A percentile compares a stretch with the other conserved stretches of the same genome.
Evolutionary conservation across 768 basidiomycete genomes (phyloP).

Genomic region (Hypsizygus marmoreus): DNA sequence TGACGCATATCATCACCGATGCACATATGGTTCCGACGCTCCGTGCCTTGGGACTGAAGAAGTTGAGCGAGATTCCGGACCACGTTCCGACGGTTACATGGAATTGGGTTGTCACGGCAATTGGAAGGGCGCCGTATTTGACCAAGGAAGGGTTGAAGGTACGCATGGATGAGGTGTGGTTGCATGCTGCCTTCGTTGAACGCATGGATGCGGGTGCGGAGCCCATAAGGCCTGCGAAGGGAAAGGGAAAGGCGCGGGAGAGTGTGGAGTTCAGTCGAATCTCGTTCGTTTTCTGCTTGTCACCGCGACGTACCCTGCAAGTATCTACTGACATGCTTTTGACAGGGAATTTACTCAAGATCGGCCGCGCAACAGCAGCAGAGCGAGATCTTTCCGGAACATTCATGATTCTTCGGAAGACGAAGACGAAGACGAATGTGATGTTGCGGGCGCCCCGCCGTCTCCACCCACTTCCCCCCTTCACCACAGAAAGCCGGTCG

Average conservation of each 20-base stretch:
- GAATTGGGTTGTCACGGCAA: slow-evolving; percentile 56
- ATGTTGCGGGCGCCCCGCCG: slow-evolving; percentile 5
- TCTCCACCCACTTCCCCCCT: slow-evolving; percentile 18
- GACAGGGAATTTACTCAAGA: slow-evolving; percentile 41
- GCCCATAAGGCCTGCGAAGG: slow-evolving; percentile 15
- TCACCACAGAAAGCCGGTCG: neutral
- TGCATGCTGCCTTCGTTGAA: slow-evolving; percentile 48
- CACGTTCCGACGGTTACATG: slow-evolving; percentile 66
- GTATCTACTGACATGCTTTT: slow-evolving; percentile 10
- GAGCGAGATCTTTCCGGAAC: neutral
- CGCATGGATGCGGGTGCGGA: slow-evolving; percentile 48
- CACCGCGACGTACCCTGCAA: neutral
- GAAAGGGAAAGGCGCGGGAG: slow-evolving; percentile 26
- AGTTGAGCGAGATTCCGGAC: slow-evolving; percentile 58
- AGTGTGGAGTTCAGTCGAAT: slow-evolving; percentile 44
- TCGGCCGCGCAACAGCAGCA: slow-evolving; percentile 9
- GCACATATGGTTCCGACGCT: slow-evolving; percentile 29
- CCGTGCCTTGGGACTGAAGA: slow-evolving; percentile 49
- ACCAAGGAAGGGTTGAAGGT: slow-evolving; percentile 29
- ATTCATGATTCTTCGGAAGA: slow-evolving; percentile 22
- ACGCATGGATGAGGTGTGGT: slow-evolving; percentile 39
- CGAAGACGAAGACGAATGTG: slow-evolving; percentile 17
- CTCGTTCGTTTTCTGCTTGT: slow-evolving; percentile 38
- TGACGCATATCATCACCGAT: slow-evolving; percentile 73
- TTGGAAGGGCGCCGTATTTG: slow-evolving; percentile 22